phyloP scores from a whole-genome alignment of 2,329 filamentous ascomycete species.

The Hirsutella rhossiliensis region DNA sequence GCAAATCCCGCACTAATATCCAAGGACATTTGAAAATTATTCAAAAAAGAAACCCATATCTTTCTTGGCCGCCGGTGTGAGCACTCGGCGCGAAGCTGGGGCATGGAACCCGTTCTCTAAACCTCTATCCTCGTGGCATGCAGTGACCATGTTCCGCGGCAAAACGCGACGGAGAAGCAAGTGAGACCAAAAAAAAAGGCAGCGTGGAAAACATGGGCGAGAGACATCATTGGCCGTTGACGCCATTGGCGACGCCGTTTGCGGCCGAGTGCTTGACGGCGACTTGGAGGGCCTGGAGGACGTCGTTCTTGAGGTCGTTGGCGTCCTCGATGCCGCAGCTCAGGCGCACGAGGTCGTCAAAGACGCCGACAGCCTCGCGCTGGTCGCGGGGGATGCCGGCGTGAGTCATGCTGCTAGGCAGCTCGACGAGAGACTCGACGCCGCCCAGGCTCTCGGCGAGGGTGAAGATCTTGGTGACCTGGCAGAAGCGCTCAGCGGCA shows the following conservation, averaged over 20 bases:
- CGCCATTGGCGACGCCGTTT: slow-evolving; percentile 14
- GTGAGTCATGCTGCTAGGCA: slow-evolving; percentile 94
- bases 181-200: not conserved
- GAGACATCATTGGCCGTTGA: slow-evolving; percentile 12
- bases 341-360: slow-evolving; percentile 83
- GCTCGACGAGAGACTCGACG: slow-evolving; percentile 82
- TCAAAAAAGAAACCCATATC: too few species aligned
- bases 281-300: slow-evolving; percentile 69
- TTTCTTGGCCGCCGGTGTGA: too few species aligned
- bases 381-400: slow-evolving; percentile 85
- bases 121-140: slow-evolving; percentile 1
- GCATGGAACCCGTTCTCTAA: not conserved
- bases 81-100: not conserved
- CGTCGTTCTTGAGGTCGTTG: slow-evolving; percentile 71
- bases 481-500: slow-evolving; percentile 87
- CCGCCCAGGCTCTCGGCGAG: slow-evolving; percentile 87
- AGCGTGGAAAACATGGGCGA: not conserved
- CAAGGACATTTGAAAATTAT: not conserved
- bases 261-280: slow-evolving; percentile 36
- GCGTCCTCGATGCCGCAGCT: slow-evolving; percentile 92
- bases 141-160: not conserved
- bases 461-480: slow-evolving; percentile 79
- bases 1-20: not conserved
- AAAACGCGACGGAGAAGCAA: not conserved
- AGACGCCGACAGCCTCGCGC: slow-evolving; percentile 86